These are phyloP conservation scores for Lepiota venenata DNA, from an alignment of 768 basidiomycete genomes.

Conservation along the genomic window DNA sequence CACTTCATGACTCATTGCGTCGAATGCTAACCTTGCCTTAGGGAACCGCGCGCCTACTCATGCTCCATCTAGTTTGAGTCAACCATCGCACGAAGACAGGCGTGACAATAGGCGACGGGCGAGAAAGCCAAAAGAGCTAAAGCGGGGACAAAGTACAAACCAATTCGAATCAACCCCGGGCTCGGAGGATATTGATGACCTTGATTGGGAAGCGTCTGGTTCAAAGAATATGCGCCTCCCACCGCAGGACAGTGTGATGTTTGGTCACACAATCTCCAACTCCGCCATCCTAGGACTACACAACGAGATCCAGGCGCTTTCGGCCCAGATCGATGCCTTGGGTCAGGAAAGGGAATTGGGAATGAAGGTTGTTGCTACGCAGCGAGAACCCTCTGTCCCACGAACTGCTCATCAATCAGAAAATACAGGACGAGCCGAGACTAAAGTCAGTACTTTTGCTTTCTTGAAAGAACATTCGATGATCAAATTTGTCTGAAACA, in stretches of 20 bases:
- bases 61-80: neutral
- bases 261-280: neutral
- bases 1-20: neutral
- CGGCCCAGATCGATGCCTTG: constrained; percentile 32
- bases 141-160: neutral
- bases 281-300: constrained; percentile 22
- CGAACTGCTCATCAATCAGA: constrained; percentile 2
- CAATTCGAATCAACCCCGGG: constrained; percentile 1
- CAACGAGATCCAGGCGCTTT: constrained; percentile 31
- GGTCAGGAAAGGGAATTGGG: constrained; percentile 28
- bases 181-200: constrained; percentile 5
- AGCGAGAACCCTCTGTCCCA: neutral
- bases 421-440: neutral
- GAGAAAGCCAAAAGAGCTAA: neutral
- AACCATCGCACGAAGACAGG: neutral
- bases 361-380: constrained; percentile 1
- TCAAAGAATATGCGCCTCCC: neutral
- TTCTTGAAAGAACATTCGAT: no score
- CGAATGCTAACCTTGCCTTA: no score
- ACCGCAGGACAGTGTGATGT: neutral
- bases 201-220: neutral
- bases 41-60: neutral
- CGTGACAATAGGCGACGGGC: neutral
- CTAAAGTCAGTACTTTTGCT: neutral
- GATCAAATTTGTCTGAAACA: no score